phyloP scores from a whole-genome alignment of 345 rosid species.

The Acer negundo region DNA sequence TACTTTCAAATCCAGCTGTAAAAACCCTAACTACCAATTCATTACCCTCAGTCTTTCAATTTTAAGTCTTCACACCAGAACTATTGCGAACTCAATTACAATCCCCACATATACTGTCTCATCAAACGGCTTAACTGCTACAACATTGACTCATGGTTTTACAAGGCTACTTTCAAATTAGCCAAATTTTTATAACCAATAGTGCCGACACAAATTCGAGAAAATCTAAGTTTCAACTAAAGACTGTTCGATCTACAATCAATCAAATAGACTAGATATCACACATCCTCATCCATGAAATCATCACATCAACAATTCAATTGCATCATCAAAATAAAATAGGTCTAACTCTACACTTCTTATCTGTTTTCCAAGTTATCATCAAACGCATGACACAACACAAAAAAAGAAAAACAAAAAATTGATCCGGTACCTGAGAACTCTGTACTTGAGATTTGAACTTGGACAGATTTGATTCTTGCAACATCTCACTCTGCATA shows the following conservation, averaged over 20 bases:
- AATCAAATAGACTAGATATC: not conserved
- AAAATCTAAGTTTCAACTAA: no score
- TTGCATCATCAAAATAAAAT: not conserved
- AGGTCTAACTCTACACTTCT: no score
- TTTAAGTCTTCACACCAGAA: not conserved
- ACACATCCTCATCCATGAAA: not conserved
- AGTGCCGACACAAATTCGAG: no score
- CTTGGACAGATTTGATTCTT: conserved; percentile 78
- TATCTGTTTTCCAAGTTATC: no score
- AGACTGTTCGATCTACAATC: not conserved
- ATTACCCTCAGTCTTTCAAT: not conserved
- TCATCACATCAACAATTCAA: not conserved
- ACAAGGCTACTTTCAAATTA: not conserved
- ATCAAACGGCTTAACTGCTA: not conserved
- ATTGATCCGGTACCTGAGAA: conserved; percentile 57
- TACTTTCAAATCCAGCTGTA: no score
- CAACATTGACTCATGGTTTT: not conserved
- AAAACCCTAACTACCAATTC: not conserved
- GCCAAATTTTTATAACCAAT: no score
- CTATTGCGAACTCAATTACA: not conserved
- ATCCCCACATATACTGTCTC: not conserved
- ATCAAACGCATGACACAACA: no score
- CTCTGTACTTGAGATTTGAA: conserved; percentile 86
- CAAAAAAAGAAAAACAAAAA: not conserved
- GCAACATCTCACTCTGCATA: conserved; percentile 71